These are phyloP conservation scores for Afroboletus lepidellus DNA, from an alignment of 1,284 basidiomycete genomes.

Conservation along the genomic window DNA sequence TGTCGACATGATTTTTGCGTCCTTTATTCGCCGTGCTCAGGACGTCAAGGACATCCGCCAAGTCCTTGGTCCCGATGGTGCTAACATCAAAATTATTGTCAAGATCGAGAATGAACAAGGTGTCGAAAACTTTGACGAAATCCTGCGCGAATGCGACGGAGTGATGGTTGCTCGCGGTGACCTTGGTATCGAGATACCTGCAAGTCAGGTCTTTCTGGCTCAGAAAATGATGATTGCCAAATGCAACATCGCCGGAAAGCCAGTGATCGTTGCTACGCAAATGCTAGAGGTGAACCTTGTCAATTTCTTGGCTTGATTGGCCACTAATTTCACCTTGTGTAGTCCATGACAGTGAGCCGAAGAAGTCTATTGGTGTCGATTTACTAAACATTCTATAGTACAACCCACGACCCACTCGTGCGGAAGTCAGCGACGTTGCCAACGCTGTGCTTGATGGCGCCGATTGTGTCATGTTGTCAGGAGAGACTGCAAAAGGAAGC, in stretches of 20 bases:
- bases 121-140: slow-evolving; percentile 97
- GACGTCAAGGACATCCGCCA: slow-evolving; percentile 91
- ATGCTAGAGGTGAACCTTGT: slow-evolving; percentile 86
- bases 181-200: slow-evolving; percentile 97
- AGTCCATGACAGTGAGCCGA: slow-evolving; percentile 86
- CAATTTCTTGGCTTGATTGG: background rate
- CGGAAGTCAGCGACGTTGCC: slow-evolving; percentile 96
- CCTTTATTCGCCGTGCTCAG: slow-evolving; percentile 91
- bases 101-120: slow-evolving; percentile 99
- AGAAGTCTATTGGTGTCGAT: background rate
- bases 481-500: slow-evolving; percentile 94
- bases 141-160: slow-evolving; percentile 88
- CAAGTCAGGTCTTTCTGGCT: slow-evolving; percentile 95
- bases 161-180: slow-evolving; percentile 99
- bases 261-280: slow-evolving; percentile 98
- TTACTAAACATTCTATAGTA: slow-evolving; percentile 51
- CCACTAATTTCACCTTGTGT: slow-evolving; percentile 16
- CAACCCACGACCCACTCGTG: slow-evolving; percentile 95
- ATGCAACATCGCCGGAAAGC: slow-evolving; percentile 96
- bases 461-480: slow-evolving; percentile 98
- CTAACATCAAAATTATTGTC: slow-evolving; percentile 95
- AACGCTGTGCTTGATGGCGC: slow-evolving; percentile 97
- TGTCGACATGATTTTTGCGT: slow-evolving; percentile 99
- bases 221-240: slow-evolving; percentile 99
- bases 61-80: slow-evolving; percentile 89